A percentile compares a stretch with the other conserved stretches of the same genome.
phyloP scores from a whole-genome alignment of 2,329 filamentous ascomycete species.

The Tolypocladium ophioglossoides region DNA sequence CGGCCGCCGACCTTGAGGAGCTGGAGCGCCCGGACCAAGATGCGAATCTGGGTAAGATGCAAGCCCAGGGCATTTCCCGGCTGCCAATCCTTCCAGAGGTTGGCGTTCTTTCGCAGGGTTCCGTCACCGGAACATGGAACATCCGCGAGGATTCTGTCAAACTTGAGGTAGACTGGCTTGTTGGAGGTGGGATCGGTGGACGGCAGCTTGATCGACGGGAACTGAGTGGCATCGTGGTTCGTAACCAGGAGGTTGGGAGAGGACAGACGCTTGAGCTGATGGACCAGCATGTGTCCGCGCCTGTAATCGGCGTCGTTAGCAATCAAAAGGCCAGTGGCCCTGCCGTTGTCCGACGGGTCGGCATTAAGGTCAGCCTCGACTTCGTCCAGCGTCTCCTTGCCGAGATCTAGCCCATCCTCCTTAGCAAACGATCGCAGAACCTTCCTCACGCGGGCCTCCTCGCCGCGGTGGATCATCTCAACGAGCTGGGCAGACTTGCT shows the following conservation, averaged over 20 bases:
- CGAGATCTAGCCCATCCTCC: conserved; percentile 46
- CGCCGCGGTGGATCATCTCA: conserved; percentile 86
- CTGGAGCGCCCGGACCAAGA: conserved; percentile 83
- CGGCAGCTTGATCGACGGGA: conserved; percentile 81
- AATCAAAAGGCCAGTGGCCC: conserved; percentile 83
- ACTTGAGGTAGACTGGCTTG: conserved; percentile 73
- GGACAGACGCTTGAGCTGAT: conserved; percentile 93
- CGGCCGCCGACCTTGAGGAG: conserved; percentile 92
- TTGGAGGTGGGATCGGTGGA: conserved; percentile 40
- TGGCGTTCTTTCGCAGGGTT: conserved; percentile 84
- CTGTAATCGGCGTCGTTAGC: conserved; percentile 97
- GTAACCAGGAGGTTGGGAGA: conserved; percentile 95
- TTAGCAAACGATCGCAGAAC: conserved; percentile 54
- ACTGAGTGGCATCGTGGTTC: conserved; percentile 95
- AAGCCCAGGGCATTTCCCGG: conserved; percentile 80
- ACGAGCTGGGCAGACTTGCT: conserved; percentile 95
- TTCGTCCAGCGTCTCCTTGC: conserved; percentile 35
- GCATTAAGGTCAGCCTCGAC: conserved; percentile 41
- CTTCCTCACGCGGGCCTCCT: conserved; percentile 74
- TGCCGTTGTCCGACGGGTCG: conserved; percentile 63
- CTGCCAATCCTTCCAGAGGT: conserved; percentile 92
- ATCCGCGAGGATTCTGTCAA: conserved; percentile 91
- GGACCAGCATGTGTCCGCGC: conserved; percentile 91
- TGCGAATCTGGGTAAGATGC: conserved; percentile 77
- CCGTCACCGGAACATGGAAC: conserved; percentile 96